Conservation (phyloP, 1,284 basidiomycete species). For the Heterobasidion annosum region DNA sequence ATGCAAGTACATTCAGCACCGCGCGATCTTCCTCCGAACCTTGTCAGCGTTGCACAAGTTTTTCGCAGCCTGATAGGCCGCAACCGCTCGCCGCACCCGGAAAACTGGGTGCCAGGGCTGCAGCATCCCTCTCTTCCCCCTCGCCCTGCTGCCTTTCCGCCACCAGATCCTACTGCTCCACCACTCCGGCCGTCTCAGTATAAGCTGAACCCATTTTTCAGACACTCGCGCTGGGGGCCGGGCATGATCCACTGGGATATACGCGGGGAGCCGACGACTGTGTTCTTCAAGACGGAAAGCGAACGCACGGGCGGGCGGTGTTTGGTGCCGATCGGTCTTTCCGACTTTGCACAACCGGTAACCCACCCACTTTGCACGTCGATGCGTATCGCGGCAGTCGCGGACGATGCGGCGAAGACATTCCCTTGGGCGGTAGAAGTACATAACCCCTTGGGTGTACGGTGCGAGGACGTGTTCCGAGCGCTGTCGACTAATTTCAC, state of each 20-base stretch:
- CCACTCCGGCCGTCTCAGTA: slow-evolving; percentile 28
- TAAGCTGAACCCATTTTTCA: slow-evolving; percentile 35
- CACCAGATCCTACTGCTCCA: slow-evolving; percentile 23
- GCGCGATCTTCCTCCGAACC: slow-evolving; percentile 4
- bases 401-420: slow-evolving; percentile 32
- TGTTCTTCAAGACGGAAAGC: neutral
- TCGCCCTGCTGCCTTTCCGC: slow-evolving; percentile 31
- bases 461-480: slow-evolving; percentile 38
- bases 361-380: slow-evolving; percentile 47
- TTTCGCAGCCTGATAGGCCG: slow-evolving; percentile 22
- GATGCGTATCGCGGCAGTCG: slow-evolving; percentile 42
- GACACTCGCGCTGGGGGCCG: neutral
- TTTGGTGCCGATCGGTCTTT: neutral
- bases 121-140: slow-evolving; percentile 40
- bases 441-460: slow-evolving; percentile 35
- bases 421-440: slow-evolving; percentile 50
- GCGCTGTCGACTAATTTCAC: slow-evolving; percentile 38
- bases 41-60: slow-evolving; percentile 22
- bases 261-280: neutral
- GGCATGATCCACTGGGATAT: slow-evolving; percentile 3
- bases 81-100: slow-evolving; percentile 25
- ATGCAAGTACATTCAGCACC: neutral
- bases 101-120: slow-evolving; percentile 38
- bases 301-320: neutral
- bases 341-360: slow-evolving; percentile 35